These are phyloP conservation scores for Jaminaea rosea DNA, from an alignment of 1,284 basidiomycete species.

Conservation along the genomic window DNA sequence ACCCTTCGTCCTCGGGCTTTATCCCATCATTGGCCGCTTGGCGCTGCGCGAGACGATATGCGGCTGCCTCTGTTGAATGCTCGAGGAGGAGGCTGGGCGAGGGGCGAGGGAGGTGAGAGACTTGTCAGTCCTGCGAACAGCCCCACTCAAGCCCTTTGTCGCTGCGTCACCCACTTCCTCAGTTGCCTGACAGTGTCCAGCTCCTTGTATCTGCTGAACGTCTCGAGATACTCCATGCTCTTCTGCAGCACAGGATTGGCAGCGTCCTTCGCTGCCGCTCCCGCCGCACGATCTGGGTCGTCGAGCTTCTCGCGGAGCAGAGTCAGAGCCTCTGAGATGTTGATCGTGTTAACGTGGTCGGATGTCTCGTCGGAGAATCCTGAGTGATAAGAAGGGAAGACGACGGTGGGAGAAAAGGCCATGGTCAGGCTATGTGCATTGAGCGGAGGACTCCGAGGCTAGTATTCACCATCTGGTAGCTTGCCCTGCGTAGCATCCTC, in stretches of 20 bases:
- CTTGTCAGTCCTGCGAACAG: background rate
- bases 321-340: background rate
- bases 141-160: background rate
- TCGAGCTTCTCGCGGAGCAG: background rate
- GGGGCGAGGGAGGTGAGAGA: background rate
- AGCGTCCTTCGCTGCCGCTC: background rate
- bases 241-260: background rate
- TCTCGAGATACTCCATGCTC: slow-evolving; percentile 1
- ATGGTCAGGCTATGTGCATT: background rate
- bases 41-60: no score
- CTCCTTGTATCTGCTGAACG: background rate
- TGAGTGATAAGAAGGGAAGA: background rate
- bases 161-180: background rate
- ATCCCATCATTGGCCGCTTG: no score
- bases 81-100: background rate
- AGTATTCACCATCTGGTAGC: background rate
- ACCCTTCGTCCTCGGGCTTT: no score
- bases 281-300: background rate
- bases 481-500: slow-evolving; percentile 1
- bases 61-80: background rate
- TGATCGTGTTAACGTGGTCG: slow-evolving; percentile 1
- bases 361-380: background rate
- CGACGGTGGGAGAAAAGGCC: background rate
- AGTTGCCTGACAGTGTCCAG: background rate
- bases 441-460: background rate